These are phyloP conservation scores for Ceratocystis albifundus DNA, from an alignment of 2,329 filamentous ascomycete genomes.

Conservation along the genomic window DNA sequence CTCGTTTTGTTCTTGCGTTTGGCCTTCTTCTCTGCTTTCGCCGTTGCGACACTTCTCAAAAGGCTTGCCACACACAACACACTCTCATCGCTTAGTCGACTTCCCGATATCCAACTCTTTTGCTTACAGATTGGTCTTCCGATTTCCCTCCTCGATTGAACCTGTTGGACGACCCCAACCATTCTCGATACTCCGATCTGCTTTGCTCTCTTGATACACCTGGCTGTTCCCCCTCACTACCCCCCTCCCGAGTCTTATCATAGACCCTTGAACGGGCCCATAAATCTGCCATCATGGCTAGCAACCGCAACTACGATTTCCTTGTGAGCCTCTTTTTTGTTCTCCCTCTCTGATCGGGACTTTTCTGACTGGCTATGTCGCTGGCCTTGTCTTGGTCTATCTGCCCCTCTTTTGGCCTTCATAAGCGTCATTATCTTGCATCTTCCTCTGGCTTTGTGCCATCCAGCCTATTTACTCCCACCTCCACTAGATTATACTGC, in stretches of 20 bases:
- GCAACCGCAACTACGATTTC: conserved; percentile 98
- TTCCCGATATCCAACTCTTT: too few relatives aligned
- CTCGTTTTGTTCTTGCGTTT: too few relatives aligned
- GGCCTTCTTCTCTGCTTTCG: too few relatives aligned
- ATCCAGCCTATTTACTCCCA: background rate
- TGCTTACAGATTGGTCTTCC: background rate
- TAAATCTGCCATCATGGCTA: conserved; percentile 55
- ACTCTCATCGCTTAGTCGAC: too few relatives aligned
- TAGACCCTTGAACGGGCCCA: background rate
- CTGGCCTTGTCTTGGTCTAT: background rate
- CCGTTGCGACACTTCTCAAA: background rate
- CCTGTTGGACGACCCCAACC: background rate
- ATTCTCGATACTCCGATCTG: background rate
- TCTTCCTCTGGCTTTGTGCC: background rate
- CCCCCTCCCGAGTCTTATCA: background rate
- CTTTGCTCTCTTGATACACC: background rate
- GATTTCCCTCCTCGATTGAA: background rate
- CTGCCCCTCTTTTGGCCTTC: background rate
- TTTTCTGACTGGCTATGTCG: background rate
- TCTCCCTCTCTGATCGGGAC: conserved; percentile 21
- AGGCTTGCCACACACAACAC: background rate
- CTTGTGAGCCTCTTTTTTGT: conserved; percentile 47
- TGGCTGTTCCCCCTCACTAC: background rate
- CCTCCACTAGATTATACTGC: background rate
- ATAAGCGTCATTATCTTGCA: background rate